Conservation (phyloP, 768 basidiomycete species). For the Phaeotremella skinneri region DNA sequence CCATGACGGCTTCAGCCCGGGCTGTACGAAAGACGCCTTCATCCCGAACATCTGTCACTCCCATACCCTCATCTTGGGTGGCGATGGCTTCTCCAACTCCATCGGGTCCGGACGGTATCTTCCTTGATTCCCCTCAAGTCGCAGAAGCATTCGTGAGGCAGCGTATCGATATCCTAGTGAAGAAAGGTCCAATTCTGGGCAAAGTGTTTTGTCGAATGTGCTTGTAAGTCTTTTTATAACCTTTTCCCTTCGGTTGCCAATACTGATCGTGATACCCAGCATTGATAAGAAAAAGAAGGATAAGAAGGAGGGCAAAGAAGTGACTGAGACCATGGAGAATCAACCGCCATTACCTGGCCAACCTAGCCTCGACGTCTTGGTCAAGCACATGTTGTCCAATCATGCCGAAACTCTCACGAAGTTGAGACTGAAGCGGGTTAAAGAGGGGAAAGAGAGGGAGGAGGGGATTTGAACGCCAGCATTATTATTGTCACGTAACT, state of each 20-base stretch:
- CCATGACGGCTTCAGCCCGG: too few species aligned
- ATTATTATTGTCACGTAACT: neutral
- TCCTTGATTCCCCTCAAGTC: neutral
- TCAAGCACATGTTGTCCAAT: slow-evolving; percentile 5
- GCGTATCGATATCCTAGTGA: neutral
- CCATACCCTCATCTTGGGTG: too few species aligned
- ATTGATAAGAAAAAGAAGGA: slow-evolving; percentile 4
- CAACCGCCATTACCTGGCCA: slow-evolving; percentile 1
- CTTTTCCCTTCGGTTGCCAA: too few species aligned
- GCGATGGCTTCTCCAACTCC: neutral
- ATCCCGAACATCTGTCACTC: too few species aligned
- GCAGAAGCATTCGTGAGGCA: neutral
- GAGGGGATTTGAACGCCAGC: neutral
- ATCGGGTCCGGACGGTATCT: too few species aligned
- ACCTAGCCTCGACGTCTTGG: neutral
- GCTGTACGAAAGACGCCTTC: too few species aligned
- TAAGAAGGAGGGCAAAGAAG: neutral
- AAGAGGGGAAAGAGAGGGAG: slow-evolving; percentile 12
- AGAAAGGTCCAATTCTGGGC: slow-evolving; percentile 20
- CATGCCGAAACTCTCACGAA: slow-evolving; percentile 7
- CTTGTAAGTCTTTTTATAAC: slow-evolving; percentile 1
- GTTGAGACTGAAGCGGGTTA: slow-evolving; percentile 16
- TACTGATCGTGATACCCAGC: neutral
- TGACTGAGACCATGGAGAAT: slow-evolving; percentile 1
- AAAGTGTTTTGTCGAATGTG: slow-evolving; percentile 2